Conservation (phyloP, 2,329 filamentous ascomycete species). For the Alternaria rosae region DNA sequence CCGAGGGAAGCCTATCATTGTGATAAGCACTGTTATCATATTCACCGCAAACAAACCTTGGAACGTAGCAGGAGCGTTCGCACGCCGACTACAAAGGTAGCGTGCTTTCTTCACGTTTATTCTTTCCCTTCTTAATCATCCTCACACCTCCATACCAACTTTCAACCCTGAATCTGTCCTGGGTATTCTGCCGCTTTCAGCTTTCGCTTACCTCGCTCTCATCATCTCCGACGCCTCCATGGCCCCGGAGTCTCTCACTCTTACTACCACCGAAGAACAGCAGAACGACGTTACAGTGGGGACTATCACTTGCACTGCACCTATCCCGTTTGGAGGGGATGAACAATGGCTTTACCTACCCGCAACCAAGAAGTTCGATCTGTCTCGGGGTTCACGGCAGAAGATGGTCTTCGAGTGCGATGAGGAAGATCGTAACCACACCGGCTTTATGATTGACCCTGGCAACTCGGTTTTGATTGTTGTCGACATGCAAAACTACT, state of each 20-base stretch:
- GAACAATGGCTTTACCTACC: conserved; percentile 53
- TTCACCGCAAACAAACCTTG: conserved; percentile 26
- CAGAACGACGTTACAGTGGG: conserved; percentile 31
- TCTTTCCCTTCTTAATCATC: not conserved
- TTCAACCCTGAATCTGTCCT: not conserved
- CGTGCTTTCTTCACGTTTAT: not conserved
- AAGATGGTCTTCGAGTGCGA: conserved; percentile 52
- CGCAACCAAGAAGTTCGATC: conserved; percentile 52
- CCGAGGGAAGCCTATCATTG: conserved; percentile 41
- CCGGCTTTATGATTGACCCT: conserved; percentile 53
- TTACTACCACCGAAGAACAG: conserved; percentile 22
- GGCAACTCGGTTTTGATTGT: conserved; percentile 50
- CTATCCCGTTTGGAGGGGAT: conserved; percentile 53
- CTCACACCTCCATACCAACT: not conserved
- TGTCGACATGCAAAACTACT: conserved; percentile 57
- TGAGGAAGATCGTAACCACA: conserved; percentile 48
- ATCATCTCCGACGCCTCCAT: conserved; percentile 14
- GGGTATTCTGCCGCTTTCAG: not conserved
- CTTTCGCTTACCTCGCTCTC: not conserved
- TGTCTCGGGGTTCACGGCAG: conserved; percentile 47
- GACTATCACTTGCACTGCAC: conserved; percentile 47
- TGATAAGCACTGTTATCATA: conserved; percentile 37
- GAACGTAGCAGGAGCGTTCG: conserved; percentile 11
- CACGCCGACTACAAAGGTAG: conserved; percentile 20
- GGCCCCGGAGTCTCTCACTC: conserved; percentile 23